phyloP scores from a whole-genome alignment of 139 green algal species.

The Astrephomene gubernaculifera region DNA sequence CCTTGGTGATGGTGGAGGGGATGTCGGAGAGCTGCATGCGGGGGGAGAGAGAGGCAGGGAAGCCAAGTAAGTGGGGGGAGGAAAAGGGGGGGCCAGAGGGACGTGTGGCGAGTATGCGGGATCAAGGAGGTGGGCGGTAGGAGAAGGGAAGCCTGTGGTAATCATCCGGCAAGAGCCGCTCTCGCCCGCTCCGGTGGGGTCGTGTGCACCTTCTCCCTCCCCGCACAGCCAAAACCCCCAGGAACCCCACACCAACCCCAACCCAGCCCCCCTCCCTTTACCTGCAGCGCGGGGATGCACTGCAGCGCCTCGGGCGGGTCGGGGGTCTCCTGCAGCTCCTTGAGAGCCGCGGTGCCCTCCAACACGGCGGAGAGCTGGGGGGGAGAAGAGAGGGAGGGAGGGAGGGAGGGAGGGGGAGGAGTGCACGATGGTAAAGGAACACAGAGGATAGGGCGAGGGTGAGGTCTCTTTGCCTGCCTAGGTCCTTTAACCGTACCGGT shows the following conservation, averaged over 20 bases:
- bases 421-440: too few relatives aligned
- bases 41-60: neutral
- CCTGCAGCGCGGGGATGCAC: constrained; percentile 89
- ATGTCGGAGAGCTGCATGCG: constrained; percentile 86
- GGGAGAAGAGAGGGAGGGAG: neutral
- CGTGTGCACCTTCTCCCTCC: neutral
- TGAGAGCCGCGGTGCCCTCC: constrained; percentile 83
- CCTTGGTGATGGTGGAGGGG: constrained; percentile 78
- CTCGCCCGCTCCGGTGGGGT: too few relatives aligned
- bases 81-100: neutral
- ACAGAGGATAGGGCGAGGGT: too few relatives aligned
- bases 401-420: neutral
- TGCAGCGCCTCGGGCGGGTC: constrained; percentile 89
- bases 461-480: too few relatives aligned
- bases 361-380: constrained; percentile 69
- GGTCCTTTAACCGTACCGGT: too few relatives aligned
- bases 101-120: neutral
- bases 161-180: too few relatives aligned
- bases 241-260: neutral
- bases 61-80: neutral
- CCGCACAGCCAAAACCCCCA: neutral
- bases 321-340: constrained; percentile 95
- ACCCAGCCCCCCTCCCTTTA: neutral
- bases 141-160: neutral
- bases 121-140: neutral